Base-by-base conservation (phyloP, 192 early-diverging fungal genomes). In the Backusella psychrophila region DNA sequence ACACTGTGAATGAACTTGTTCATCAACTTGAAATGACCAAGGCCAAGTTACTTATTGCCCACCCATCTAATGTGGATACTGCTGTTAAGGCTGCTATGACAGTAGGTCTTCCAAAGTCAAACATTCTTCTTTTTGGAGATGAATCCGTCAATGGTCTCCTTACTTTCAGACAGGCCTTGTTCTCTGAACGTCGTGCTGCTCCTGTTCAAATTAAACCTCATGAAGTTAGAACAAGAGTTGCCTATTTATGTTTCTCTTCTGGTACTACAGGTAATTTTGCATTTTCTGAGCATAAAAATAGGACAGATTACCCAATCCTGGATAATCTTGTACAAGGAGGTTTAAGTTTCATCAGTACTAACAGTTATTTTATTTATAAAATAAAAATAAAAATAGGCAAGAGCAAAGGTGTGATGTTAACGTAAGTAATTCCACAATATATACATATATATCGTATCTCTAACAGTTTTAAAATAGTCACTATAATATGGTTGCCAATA, bases 1-100 rank as follows among this genome's bases (percentile, higher is more conserved):
- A 96, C 83, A 94, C 88, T 8, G 81, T 83, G 21, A 82, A 83
- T 38, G 96, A 97, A 77, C 80, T 96, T 14, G 89, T 88, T 2
- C 85, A 91, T 77, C 93, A 95, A 71, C 84, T 97, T 49, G 76
- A 83, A n/a, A 89, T 94, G 46, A 88, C 91, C 14, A 79, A 85
- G 15, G 90, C 94, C 34, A 88, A 85, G 36, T 83, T 81, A 29
- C 75, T 96, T 4, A 85, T 97, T 59, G 90, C 89, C 3, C 73
- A 78, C 46, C 65, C 75, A 49, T 69, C 74, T 38, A 66, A 77
- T 46, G 65, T 86, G 9, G 26, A 73, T 19, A 68, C 70, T 42
- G 86, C 87, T 7, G 77, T 87, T 26, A 79, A 86, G 11, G 82
- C 83, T 52, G 84, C 81, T 23, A 53, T 71, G 52, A 67, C 52